phyloP scores from a whole-genome alignment of 2,329 filamentous ascomycete species.

The Botrytis aclada region DNA sequence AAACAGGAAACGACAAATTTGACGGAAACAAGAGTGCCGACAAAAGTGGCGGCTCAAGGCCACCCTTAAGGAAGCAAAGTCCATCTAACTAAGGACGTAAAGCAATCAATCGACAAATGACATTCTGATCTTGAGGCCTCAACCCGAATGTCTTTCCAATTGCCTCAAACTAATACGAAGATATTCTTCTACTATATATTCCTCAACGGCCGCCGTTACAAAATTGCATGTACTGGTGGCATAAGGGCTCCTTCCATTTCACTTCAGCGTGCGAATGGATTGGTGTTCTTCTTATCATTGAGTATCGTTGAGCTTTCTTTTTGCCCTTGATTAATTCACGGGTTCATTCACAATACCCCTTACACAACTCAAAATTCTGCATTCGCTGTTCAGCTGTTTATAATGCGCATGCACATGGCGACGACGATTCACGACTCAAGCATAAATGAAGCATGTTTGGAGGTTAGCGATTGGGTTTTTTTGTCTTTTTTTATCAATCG shows the following conservation, averaged over 20 bases:
- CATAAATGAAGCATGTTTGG: slow-evolving; percentile 32
- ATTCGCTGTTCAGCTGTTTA: slow-evolving; percentile 16
- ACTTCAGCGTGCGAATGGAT: not conserved
- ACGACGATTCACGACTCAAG: slow-evolving; percentile 22
- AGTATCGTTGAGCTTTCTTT: slow-evolving; percentile 7
- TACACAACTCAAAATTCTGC: slow-evolving; percentile 11
- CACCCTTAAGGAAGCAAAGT: not conserved
- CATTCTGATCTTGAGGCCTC: slow-evolving; percentile 6
- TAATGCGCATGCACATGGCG: slow-evolving; percentile 19
- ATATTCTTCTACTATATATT: slow-evolving; percentile 16
- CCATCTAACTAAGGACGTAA: not conserved
- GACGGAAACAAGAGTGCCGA: not conserved
- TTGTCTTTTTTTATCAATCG: slow-evolving; percentile 15
- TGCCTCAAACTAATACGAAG: slow-evolving; percentile 18
- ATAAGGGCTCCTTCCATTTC: not conserved
- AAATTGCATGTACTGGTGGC: not conserved
- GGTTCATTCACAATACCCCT: slow-evolving; percentile 1
- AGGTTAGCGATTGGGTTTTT: slow-evolving; percentile 31
- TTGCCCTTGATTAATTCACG: not conserved
- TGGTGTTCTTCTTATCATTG: not conserved
- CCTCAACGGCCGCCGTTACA: not conserved
- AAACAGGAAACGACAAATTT: not conserved
- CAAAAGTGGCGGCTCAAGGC: not conserved
- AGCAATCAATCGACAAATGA: not conserved
- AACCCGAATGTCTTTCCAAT: slow-evolving; percentile 7